These are phyloP conservation scores for Wallacemonas sp. DNA, from an alignment of 208 protist genomes.

Conservation along the genomic window DNA sequence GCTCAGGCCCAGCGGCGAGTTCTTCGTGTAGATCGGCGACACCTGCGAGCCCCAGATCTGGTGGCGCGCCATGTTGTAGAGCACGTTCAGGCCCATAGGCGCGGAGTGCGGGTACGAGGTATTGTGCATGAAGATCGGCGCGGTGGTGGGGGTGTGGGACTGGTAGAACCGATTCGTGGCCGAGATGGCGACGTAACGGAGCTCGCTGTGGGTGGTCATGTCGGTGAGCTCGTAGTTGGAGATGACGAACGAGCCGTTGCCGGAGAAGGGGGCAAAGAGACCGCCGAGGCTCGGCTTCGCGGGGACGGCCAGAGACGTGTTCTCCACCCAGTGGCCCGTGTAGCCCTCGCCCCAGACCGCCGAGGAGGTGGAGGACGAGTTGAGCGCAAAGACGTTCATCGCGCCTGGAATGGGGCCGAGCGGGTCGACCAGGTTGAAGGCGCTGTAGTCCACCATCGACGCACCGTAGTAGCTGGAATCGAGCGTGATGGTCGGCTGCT, in stretches of 20 bases:
- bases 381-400: constrained; percentile 36
- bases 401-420: constrained; percentile 7
- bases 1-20: constrained; percentile 68
- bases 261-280: constrained; percentile 5
- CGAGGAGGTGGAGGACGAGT: constrained; percentile 16
- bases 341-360: constrained; percentile 34
- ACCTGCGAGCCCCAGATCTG: constrained; percentile 45
- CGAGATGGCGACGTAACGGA: constrained; percentile 53
- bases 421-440: constrained; percentile 3
- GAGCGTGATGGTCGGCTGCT: constrained; percentile 53
- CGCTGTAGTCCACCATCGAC: constrained; percentile 37
- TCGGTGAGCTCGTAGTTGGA: constrained; percentile 31
- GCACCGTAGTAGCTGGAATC: constrained; percentile 71
- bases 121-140: constrained; percentile 67
- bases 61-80: constrained; percentile 55
- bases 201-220: constrained; percentile 33
- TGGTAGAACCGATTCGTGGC: constrained; percentile 32
- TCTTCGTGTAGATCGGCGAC: constrained; percentile 38
- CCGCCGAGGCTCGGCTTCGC: neutral
- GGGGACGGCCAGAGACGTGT: neutral
- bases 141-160: constrained; percentile 20
- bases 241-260: constrained; percentile 41
- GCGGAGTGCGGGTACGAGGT: constrained; percentile 48
- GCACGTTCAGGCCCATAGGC: constrained; percentile 51
- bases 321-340: constrained; percentile 6